These are phyloP conservation scores for Suillus subalutaceus DNA, from an alignment of 768 basidiomycete species.

Conservation along the genomic window DNA sequence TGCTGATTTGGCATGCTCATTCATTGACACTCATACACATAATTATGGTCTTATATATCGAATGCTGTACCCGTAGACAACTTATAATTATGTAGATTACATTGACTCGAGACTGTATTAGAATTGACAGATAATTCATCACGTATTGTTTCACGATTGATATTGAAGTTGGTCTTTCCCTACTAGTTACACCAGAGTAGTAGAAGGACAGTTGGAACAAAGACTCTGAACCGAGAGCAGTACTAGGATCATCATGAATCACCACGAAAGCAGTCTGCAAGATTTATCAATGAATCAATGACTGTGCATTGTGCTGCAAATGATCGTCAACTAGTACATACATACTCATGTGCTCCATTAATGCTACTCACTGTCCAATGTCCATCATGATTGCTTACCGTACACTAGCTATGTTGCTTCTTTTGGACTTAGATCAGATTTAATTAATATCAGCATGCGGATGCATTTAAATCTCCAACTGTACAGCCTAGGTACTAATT, in stretches of 20 bases:
- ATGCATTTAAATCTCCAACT: not conserved
- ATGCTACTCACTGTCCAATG: no score
- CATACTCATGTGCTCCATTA: not conserved
- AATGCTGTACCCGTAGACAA: not conserved
- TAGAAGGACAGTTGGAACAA: not conserved
- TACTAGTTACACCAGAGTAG: not conserved
- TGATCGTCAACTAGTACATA: not conserved
- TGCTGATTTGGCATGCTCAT: not conserved
- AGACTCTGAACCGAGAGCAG: not conserved
- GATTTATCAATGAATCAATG: not conserved
- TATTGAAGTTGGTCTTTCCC: not conserved
- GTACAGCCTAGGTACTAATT: conserved; percentile 1
- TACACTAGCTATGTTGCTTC: no score
- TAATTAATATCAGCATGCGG: no score
- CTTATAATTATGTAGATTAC: conserved; percentile 1
- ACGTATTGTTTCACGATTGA: not conserved
- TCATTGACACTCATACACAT: not conserved
- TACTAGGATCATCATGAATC: not conserved
- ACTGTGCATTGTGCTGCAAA: not conserved
- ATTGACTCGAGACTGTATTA: not conserved
- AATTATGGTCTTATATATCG: not conserved
- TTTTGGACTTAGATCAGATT: not conserved
- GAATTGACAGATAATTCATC: not conserved
- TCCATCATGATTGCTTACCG: no score
- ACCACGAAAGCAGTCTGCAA: not conserved